Base-by-base conservation (phyloP, 306 rosid genomes). In the Styphnolobium japonicum region DNA sequence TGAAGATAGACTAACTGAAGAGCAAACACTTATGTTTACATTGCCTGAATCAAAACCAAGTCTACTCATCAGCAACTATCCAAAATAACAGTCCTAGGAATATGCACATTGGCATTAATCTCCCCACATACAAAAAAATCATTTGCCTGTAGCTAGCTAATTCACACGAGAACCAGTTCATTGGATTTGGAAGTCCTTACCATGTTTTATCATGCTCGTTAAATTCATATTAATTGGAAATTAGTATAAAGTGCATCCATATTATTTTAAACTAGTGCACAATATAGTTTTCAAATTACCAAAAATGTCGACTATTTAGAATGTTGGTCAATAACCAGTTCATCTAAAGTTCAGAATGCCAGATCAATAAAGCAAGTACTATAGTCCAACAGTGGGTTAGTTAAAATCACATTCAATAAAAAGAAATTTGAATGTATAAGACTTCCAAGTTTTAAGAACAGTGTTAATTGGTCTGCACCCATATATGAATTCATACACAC, bases 21-120 rank as follows among this genome's bases (percentile, higher is more conserved):
- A 72, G 53, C 88, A 71, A 82, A 84, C 72, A 57, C 75, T 81
- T 90, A 90, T 88, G 80, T 76, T 88, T 70, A 80, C 87, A 84
- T 51, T 76, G 76, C 97, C 93, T 94, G 89, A 79, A 69, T 82
- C 83, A 87, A 66, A 83, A 80, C 65, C 76, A 80, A 81, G 73
- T 25, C 63, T 74, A 83, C 63, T 39, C 66, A 55, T 83, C 58
- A 73, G 66, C 63, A 76, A 61, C 70, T 76, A 45, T 39, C 67
- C 57, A 67, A 70, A 40, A 48, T 39, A 36, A 78, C 15, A 39
- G 58, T 82, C 51, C 39, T 27, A 33, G 16, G 10, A 45, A 72
- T 55, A 80, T 60, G 45, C 61, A 63, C 40, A 55, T 46, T 36
- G 10, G 5, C 40, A 65, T 10, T 67, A 46, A 39, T 71, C 55